Percentiles rank a stretch among this genome's conserved stretches.
Conservation (phyloP, 2,329 filamentous ascomycete genomes). For the Orbilia quercus region DNA sequence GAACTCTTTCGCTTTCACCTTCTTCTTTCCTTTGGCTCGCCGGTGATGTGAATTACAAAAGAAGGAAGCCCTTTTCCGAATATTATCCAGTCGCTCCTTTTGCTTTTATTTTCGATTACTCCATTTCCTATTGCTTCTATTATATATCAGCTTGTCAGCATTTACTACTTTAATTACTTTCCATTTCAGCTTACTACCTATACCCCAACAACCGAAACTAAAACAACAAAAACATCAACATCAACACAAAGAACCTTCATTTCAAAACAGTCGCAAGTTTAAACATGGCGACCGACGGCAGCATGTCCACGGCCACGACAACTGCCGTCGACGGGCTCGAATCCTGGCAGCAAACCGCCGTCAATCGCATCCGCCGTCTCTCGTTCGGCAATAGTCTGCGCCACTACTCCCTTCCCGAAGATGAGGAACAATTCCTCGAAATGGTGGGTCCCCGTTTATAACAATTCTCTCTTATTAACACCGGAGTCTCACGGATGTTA, state of each 20-base stretch:
- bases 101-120: conserved; percentile 10
- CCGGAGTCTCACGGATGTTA: neutral
- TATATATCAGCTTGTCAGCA: conserved; percentile 15
- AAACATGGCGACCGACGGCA: conserved; percentile 20
- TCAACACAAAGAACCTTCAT: neutral
- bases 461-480: neutral
- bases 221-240: conserved; percentile 25
- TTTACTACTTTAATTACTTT: conserved; percentile 15
- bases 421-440: conserved; percentile 52
- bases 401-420: conserved; percentile 53
- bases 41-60: conserved; percentile 8
- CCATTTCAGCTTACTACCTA: neutral
- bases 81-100: neutral
- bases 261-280: neutral
- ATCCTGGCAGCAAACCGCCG: conserved; percentile 49
- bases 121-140: neutral
- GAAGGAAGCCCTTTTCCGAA: neutral
- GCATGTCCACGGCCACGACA: conserved; percentile 25
- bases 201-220: conserved; percentile 14
- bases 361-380: conserved; percentile 54
- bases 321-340: conserved; percentile 36
- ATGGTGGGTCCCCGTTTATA: conserved; percentile 27
- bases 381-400: conserved; percentile 46
- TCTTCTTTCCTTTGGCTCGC: conserved; percentile 1
- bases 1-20: conserved; percentile 42